phyloP scores from a whole-genome alignment of 495 filamentous ascomycete genomes.

The Talaromyces trachyspermus region DNA sequence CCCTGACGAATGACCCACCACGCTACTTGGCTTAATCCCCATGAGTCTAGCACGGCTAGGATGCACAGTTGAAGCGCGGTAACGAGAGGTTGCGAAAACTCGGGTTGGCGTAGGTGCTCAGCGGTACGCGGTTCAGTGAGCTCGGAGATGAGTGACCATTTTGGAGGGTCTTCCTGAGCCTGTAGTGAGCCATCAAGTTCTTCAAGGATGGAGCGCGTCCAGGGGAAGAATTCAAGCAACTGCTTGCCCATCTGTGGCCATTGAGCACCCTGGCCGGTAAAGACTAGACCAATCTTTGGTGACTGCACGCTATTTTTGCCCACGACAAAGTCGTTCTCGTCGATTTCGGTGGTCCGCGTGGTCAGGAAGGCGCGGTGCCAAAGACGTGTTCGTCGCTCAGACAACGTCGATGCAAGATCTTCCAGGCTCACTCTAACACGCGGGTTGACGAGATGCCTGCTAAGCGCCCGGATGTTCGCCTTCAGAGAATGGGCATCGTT shows the following conservation, averaged over 20 bases:
- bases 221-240: constrained; percentile 14
- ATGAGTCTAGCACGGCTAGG: constrained; percentile 13
- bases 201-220: constrained; percentile 14
- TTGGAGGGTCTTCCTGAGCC: constrained; percentile 10
- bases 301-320: constrained; percentile 7
- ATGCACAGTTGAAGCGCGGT: constrained; percentile 17
- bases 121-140: constrained; percentile 9
- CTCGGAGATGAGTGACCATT: constrained; percentile 21
- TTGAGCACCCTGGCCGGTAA: constrained; percentile 21
- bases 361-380: constrained; percentile 16
- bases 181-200: constrained; percentile 13
- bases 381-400: constrained; percentile 15
- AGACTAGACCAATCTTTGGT: constrained; percentile 13
- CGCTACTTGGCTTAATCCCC: constrained; percentile 12
- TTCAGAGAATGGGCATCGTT: constrained; percentile 22
- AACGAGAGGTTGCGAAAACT: constrained; percentile 16
- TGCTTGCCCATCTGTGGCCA: constrained; percentile 15
- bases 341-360: background rate
- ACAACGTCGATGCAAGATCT: constrained; percentile 11
- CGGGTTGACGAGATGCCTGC: background rate
- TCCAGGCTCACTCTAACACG: background rate
- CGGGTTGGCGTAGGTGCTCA: constrained; percentile 13
- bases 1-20: constrained; percentile 46
- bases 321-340: background rate
- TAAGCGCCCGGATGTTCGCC: constrained; percentile 2